Evolutionary conservation across 192 early-diverging fungal genomes (phyloP).

Genomic region (Podochytrium sp.): DNA sequence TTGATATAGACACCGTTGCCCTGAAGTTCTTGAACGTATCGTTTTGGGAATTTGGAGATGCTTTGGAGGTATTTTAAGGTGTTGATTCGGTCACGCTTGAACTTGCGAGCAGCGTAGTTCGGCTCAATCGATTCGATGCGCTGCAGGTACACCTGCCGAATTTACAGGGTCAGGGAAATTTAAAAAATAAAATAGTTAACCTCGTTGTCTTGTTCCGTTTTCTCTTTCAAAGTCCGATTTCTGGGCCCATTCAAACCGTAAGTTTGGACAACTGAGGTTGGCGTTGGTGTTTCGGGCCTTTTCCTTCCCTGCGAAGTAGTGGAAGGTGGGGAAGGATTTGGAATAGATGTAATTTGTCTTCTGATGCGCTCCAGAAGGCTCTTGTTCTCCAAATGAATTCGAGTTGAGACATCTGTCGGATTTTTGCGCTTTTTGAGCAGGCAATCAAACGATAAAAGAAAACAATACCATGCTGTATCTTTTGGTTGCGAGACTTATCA

Average conservation of each 20-base stretch:
- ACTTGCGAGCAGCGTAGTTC: not conserved
- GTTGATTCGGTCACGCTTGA: constrained; percentile 16
- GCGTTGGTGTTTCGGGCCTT: not conserved
- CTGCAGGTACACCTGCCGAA: constrained; percentile 9
- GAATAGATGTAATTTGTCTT: constrained; percentile 14
- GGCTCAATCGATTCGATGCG: constrained; percentile 15
- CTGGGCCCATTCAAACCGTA: constrained; percentile 22
- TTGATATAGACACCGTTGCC: not conserved
- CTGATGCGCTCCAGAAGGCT: constrained; percentile 27
- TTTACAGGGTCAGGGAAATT: not conserved
- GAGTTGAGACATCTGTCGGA: constrained; percentile 2
- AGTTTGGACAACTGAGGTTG: constrained; percentile 4
- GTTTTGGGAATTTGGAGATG: constrained; percentile 22
- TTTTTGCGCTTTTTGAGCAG: not conserved
- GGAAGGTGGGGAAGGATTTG: not conserved
- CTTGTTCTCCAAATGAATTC: constrained; percentile 28
- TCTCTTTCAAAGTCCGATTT: constrained; percentile 8
- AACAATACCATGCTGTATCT: not conserved
- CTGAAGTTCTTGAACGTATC: constrained; percentile 20
- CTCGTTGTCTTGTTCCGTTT: constrained; percentile 28
- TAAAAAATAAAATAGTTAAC: too few relatives aligned
- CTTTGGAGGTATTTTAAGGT: constrained; percentile 22
- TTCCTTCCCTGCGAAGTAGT: not conserved
- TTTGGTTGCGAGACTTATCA: not conserved
- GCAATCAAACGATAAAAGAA: not conserved